Conservation (phyloP, 2,329 filamentous ascomycete genomes). For the Claviceps monticola region DNA sequence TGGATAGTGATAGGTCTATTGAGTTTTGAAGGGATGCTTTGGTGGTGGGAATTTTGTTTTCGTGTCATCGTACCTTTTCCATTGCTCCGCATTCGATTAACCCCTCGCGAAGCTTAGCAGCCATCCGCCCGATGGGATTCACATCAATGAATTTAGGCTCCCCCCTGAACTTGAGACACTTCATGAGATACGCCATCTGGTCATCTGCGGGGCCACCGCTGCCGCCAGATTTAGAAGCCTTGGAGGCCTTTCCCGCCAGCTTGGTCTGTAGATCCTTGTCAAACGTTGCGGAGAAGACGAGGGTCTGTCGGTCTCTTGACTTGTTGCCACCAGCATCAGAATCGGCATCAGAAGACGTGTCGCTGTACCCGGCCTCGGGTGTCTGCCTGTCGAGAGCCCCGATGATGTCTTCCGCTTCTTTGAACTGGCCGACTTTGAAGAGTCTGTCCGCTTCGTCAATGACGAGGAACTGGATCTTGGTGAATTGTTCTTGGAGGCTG, state of each 20-base stretch:
- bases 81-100: constrained; percentile 83
- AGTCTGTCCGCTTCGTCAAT: constrained; percentile 90
- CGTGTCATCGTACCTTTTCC: constrained; percentile 55
- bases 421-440: constrained; percentile 85
- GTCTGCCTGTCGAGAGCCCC: constrained; percentile 62
- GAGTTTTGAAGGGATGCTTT: not conserved
- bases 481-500: constrained; percentile 55
- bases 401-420: constrained; percentile 82
- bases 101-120: constrained; percentile 70
- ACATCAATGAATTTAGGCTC: constrained; percentile 85
- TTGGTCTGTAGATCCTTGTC: constrained; percentile 86
- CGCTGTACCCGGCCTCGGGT: constrained; percentile 40
- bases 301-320: constrained; percentile 56
- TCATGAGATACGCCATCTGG: constrained; percentile 84
- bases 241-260: constrained; percentile 57
- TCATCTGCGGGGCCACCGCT: constrained; percentile 41
- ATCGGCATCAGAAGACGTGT: constrained; percentile 23
- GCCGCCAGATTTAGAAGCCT: constrained; percentile 27
- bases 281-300: constrained; percentile 95
- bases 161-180: constrained; percentile 77
- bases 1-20: not conserved
- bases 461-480: constrained; percentile 66
- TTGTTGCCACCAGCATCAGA: constrained; percentile 28
- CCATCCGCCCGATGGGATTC: constrained; percentile 83
- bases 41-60: not conserved